A percentile compares a stretch with the other conserved stretches of the same genome.
Evolutionary conservation across 345 rosid species (phyloP).

Genomic region (Viola odorata): DNA sequence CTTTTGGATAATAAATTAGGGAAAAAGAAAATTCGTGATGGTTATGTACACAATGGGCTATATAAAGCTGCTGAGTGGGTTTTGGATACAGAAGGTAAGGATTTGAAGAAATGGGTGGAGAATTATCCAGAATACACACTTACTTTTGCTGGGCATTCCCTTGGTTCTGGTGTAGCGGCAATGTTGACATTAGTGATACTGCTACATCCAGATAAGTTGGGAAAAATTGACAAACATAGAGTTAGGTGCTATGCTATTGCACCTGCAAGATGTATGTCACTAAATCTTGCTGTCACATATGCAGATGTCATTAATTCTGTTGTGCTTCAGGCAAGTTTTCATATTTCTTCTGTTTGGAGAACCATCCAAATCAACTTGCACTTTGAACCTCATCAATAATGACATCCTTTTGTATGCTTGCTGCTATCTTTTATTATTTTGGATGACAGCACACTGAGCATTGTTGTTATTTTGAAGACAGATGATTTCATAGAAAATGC

Average conservation of each 20-base stretch:
- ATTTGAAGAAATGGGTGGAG: constrained; percentile 56
- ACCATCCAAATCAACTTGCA: background rate
- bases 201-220: constrained; percentile 53
- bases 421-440: background rate
- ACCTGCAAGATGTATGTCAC: constrained; percentile 96
- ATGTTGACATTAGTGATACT: constrained; percentile 72
- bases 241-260: constrained; percentile 92
- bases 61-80: constrained; percentile 85
- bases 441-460: background rate
- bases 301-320: constrained; percentile 94
- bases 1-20: constrained; percentile 89
- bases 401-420: background rate
- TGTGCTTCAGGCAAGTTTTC: constrained; percentile 76
- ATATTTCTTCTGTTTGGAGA: constrained; percentile 2
- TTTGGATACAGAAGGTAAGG: constrained; percentile 67
- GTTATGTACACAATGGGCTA: constrained; percentile 91
- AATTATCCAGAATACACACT: constrained; percentile 69
- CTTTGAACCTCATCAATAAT: background rate
- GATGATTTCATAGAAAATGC: background rate
- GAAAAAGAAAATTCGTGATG: constrained; percentile 71
- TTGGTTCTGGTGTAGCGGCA: constrained; percentile 92
- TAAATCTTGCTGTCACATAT: constrained; percentile 87
- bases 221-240: constrained; percentile 64
- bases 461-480: background rate
- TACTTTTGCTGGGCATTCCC: constrained; percentile 90